phyloP scores from a whole-genome alignment of 2,329 filamentous ascomycete species.

The Westerdykella ornata region DNA sequence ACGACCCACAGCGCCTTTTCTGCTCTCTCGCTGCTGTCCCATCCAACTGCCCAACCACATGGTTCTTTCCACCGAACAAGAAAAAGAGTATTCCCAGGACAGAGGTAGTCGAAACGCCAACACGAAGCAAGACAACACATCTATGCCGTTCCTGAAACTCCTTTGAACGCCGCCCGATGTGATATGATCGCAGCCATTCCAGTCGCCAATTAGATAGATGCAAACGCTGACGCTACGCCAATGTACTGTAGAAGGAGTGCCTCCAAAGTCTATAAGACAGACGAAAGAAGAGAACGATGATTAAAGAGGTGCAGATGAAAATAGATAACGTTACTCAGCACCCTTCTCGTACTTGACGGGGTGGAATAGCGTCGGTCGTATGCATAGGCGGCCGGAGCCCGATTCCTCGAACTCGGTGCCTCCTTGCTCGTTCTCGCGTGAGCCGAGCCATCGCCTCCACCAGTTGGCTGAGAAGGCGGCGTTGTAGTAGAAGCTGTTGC shows the following conservation, averaged over 20 bases:
- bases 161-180: background rate
- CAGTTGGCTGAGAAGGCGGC: slow-evolving; percentile 43
- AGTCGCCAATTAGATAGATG: background rate
- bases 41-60: too few species aligned
- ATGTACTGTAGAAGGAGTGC: slow-evolving; percentile 10
- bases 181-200: background rate
- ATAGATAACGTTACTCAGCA: slow-evolving; percentile 23
- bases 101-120: background rate
- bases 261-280: slow-evolving; percentile 20
- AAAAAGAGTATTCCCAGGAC: background rate
- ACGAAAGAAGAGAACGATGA: slow-evolving; percentile 15
- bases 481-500: slow-evolving; percentile 48
- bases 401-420: slow-evolving; percentile 39
- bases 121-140: background rate
- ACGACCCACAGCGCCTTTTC: background rate
- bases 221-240: slow-evolving; percentile 20
- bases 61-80: too few species aligned
- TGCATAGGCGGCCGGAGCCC: slow-evolving; percentile 44
- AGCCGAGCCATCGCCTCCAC: slow-evolving; percentile 47
- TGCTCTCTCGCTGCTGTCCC: too few species aligned
- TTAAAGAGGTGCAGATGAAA: slow-evolving; percentile 21
- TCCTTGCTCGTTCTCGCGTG: slow-evolving; percentile 41
- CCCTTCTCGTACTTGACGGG: slow-evolving; percentile 45
- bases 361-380: slow-evolving; percentile 42
- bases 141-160: background rate